Evolutionary conservation across 208 protist species (phyloP).

Genomic region (Leishmania martiniquensis): DNA sequence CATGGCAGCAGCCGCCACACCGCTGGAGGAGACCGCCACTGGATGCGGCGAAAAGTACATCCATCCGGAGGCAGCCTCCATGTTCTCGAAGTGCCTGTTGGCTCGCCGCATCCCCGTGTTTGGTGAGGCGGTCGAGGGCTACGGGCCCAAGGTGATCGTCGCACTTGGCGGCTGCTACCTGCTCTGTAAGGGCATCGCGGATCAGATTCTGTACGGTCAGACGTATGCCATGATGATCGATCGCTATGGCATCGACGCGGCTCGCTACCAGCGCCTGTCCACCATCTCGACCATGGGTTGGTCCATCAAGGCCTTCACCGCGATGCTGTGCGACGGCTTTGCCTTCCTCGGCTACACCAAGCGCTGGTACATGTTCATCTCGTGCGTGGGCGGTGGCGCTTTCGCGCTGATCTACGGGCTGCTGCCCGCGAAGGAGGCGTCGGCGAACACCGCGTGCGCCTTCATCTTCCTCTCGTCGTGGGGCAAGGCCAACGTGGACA

Average conservation of each 20-base stretch:
- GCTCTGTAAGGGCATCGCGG: conserved; percentile 58
- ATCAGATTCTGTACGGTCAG: conserved; percentile 45
- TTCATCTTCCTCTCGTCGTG: conserved; percentile 61
- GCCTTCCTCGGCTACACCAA: conserved; percentile 74
- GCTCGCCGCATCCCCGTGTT: conserved; percentile 49
- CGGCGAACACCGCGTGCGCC: conserved; percentile 34
- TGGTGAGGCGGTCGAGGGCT: conserved; percentile 42
- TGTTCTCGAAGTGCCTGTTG: conserved; percentile 38
- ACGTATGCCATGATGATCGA: conserved; percentile 50
- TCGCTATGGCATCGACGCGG: conserved; percentile 40
- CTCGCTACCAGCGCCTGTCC: conserved; percentile 57
- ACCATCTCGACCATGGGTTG: conserved; percentile 48
- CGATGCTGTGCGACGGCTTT: conserved; percentile 65
- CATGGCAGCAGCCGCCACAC: background rate
- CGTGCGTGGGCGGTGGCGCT: conserved; percentile 39
- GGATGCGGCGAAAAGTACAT: conserved; percentile 70
- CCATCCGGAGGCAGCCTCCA: conserved; percentile 37
- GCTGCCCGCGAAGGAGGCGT: conserved; percentile 40
- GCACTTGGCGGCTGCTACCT: conserved; percentile 49
- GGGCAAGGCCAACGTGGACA: conserved; percentile 70
- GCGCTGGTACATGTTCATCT: conserved; percentile 72
- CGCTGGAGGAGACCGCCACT: conserved; percentile 37
- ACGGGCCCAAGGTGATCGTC: conserved; percentile 36
- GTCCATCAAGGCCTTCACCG: conserved; percentile 71
- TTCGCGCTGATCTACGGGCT: conserved; percentile 50